Evolutionary conservation across 495 filamentous ascomycete species (phyloP).

Genomic region (Penicillium pulvis): DNA sequence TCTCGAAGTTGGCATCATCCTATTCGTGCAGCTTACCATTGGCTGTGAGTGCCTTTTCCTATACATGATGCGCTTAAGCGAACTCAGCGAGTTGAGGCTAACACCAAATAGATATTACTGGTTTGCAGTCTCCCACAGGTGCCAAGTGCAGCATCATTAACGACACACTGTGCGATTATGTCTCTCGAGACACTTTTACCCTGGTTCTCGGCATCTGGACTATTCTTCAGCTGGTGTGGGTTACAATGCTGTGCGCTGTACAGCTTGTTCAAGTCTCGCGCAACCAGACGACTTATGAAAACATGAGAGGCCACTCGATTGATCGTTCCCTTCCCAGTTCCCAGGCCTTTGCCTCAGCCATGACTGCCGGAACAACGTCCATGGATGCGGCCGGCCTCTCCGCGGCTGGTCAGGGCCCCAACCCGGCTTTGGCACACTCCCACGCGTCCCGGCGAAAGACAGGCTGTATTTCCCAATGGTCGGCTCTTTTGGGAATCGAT

Average conservation of each 20-base stretch:
- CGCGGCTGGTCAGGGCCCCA: constrained; percentile 52
- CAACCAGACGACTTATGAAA: constrained; percentile 94
- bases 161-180: constrained; percentile 66
- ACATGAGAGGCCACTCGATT: constrained; percentile 71
- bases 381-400: constrained; percentile 70
- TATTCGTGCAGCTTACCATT: constrained; percentile 56
- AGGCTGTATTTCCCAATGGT: constrained; percentile 77
- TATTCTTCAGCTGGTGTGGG: constrained; percentile 83
- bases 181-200: constrained; percentile 82
- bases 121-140: constrained; percentile 48
- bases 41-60: constrained; percentile 49
- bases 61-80: neutral
- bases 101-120: constrained; percentile 53
- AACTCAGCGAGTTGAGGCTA: constrained; percentile 17
- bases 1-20: constrained; percentile 71
- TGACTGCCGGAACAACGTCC: constrained; percentile 71
- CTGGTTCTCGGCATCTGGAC: constrained; percentile 77
- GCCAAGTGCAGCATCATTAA: constrained; percentile 75
- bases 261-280: constrained; percentile 89
- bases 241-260: constrained; percentile 91
- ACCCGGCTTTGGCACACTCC: constrained; percentile 44
- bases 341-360: constrained; percentile 72
- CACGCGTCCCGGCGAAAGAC: constrained; percentile 47
- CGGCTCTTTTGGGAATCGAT: constrained; percentile 82
- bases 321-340: constrained; percentile 56